Base-by-base conservation (phyloP, 1,284 basidiomycete species). In the Acaromyces ingoldii region DNA sequence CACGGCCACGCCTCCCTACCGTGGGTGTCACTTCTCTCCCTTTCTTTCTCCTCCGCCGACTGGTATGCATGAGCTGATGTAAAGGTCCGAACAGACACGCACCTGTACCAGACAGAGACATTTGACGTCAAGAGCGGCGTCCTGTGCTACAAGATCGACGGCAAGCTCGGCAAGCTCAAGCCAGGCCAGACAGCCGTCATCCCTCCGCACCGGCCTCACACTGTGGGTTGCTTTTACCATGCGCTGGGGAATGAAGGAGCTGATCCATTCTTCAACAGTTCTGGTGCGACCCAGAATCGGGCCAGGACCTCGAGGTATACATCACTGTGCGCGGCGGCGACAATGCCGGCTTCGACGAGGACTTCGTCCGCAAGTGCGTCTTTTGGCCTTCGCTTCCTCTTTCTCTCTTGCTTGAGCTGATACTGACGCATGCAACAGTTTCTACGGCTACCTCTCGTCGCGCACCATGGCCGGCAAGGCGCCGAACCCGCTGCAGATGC, bases 1-100 rank as follows among this genome's bases (percentile, higher is more conserved):
- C 19, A 74, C 66, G 9, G 65, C 67, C n/a, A 74, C 71, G 13
- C 74, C 74, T 19, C 72, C 74, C 0, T 73, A 72, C 44, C 74
- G 75, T 17, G 33, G 33, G 13, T 34, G 33, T 17, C 13, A 34
- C 13, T 17, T 13, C 33, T 34, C 33, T 13, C 33, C 33, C 17
- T 17, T 34, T 17, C 2, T 13, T 34, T 34, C 33, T 1, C 17
- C 33, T 13, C 13, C 13, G 33, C 13, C 17, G 13, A 2, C 2
- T 17, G 13, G 33, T 13, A 17, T 34, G 33, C 17, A 34, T 34
- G 33, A 13, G 33, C 17, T 17, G 17, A 13, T 13, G 33, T 2
- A 34, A 17, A 13, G 33, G 33, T 17, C 33, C 2, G 17, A 2
- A 13, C 17, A 13, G 33, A 13, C 48, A 68, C 62, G 28, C 73